Evolutionary conservation across 78 protist species (phyloP), one percentile per base, ranked within the genome.

Genomic region (Mastigamoeba balamuthi): DNA sequence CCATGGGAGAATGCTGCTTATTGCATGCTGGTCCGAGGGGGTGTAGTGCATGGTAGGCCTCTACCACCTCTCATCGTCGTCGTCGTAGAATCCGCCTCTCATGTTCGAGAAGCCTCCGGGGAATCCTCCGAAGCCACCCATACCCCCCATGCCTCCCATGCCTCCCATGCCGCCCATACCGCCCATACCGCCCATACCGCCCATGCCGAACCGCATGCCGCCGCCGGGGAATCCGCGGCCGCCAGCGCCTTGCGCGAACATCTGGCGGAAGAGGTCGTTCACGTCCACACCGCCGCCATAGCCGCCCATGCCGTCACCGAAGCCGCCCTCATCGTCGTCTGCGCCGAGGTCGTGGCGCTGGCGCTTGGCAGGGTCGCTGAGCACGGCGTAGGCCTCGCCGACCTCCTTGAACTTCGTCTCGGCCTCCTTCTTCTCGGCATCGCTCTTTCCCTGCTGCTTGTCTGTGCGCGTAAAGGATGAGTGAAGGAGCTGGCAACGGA

Each of bases 381-480:
- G 77, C 10, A 80, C 58, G 9, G 63, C 38, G 74, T 87, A 88
- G 4, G 94, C 94, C 35, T 82, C 92, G 69, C 72, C 69, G 23
- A 91, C 43, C 39, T 88, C 83, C 30, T 88, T 88, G 79, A 91
- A 91, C 74, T 53, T 75, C 8, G 29, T 69, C 40, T 78, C 84
- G 27, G 88, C 87, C 3, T 72, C 80, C 58, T 85, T 78, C 10
- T 75, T 78, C 37, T 28, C n/a, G n/a, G n/a, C n/a, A n/a, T n/a
- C n/a, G n/a, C n/a, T n/a, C n/a, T n/a, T 80, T 0, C 78, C 89
- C 43, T 78, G 69, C 17, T 75, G 28, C 1, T 63, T 69, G 68
- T 72, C 74, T 85, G 40, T 85, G 58, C 17, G 58, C 17, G 58
- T 25, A 48, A 48, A 48, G 17, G 58, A n/a, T n/a, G n/a, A 48